Base-by-base conservation (phyloP, 169 alveolate species). In the Plasmodium malariae region DNA sequence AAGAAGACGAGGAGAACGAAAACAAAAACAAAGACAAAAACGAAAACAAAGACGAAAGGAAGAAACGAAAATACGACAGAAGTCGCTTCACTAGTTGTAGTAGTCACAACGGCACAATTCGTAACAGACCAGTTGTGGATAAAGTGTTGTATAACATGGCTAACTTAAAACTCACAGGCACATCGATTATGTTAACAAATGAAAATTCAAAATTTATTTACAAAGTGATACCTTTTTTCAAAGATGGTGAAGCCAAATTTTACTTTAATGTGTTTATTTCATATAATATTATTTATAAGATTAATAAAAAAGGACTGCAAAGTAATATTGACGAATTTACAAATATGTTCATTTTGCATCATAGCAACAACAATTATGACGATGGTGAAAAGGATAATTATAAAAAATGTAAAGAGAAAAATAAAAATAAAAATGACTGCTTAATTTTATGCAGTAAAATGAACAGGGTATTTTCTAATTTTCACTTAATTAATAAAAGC, bases 161-260 rank as follows among this genome's bases (percentile, higher is more conserved):
- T 7, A 51, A 57, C 24, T 40, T 63, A 28, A 80, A 80, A 40
- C 12, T 80, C 21, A 80, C 90, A n/a, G 90, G 90, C 1, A 80
- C 90, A 0, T 80, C 90, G 1, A 43, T 80, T 57, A 80, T 80
- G 65, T 65, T 80, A 43, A 65, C 80, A 9, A 43, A 70, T 19
- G 70, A 80, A 28, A 80, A 65, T n/a, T 65, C 78, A 55, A 80
- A 65, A n/a, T 80, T 48, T 57, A 80, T 80, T 32, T 80, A 80
- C 34, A 80, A 80, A 17, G 17, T 80, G 30, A 69, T 80, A 21
- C 90, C 90, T 3, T 80, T 80, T 80, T 80, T 80, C 49, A 80
- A 80, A 65, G 65, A 80, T 40, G 90, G 90, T n/a, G 90, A 80
- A 55, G 78, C 90, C 1, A 65, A 65, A 2, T 80, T 80, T 55